These are phyloP conservation scores for Gonium pectorale DNA, from an alignment of 139 green algal species.

Conservation along the genomic window DNA sequence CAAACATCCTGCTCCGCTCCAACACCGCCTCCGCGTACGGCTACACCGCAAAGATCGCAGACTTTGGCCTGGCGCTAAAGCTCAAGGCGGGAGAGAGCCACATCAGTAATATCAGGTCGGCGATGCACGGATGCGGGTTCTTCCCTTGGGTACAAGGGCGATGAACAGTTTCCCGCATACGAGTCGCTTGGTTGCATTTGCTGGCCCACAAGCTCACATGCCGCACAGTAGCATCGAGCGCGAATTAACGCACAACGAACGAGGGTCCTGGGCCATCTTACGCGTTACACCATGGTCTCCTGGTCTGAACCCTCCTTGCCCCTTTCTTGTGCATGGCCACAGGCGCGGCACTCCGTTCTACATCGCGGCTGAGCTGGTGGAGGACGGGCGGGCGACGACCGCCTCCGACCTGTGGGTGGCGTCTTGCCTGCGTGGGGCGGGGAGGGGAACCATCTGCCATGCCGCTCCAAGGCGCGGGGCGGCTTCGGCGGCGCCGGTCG, in stretches of 20 bases:
- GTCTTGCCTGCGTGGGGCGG: neutral
- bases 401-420: conserved; percentile 26
- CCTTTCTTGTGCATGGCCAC: neutral
- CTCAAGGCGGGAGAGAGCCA: conserved; percentile 40
- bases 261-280: no score
- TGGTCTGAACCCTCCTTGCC: neutral
- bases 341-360: conserved; percentile 39
- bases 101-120: conserved; percentile 35
- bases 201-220: no score
- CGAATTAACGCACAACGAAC: no score
- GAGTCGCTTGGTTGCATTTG: no score
- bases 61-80: conserved; percentile 39
- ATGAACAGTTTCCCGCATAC: no score
- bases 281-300: no score
- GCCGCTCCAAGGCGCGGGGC: no score
- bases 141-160: no score
- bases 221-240: no score
- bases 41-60: conserved; percentile 34
- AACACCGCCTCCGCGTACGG: conserved; percentile 31
- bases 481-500: no score
- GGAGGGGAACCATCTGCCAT: no score
- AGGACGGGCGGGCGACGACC: conserved; percentile 35
- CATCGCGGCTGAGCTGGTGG: conserved; percentile 36
- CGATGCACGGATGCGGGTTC: no score
- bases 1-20: conserved; percentile 42